Conservation (phyloP, 2,329 filamentous ascomycete genomes). For the Atkinsonella hypoxylon region DNA sequence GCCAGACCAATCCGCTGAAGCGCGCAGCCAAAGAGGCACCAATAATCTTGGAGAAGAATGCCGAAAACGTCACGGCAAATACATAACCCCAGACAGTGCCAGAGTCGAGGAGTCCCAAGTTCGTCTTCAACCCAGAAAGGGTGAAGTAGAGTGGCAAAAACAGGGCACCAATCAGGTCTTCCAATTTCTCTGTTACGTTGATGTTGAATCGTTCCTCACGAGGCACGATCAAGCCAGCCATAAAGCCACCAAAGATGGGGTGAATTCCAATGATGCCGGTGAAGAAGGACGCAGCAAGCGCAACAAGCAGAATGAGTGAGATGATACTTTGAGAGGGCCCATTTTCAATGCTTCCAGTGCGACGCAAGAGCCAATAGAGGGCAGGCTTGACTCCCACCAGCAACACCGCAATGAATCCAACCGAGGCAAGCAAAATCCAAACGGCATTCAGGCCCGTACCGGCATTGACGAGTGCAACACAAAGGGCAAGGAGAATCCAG, state of each 20-base stretch:
- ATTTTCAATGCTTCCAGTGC: slow-evolving; percentile 69
- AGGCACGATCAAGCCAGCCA: slow-evolving; percentile 80
- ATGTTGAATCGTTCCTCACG: slow-evolving; percentile 85
- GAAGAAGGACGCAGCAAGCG: slow-evolving; percentile 72
- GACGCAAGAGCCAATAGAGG: slow-evolving; percentile 63
- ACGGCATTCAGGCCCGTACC: slow-evolving; percentile 70
- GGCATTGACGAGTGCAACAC: slow-evolving; percentile 86
- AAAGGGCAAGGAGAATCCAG: slow-evolving; percentile 87
- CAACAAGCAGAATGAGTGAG: slow-evolving; percentile 67
- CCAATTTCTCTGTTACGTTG: slow-evolving; percentile 85
- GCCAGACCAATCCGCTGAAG: slow-evolving; percentile 69
- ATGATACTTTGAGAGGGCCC: slow-evolving; percentile 81
- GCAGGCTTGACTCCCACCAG: slow-evolving; percentile 58
- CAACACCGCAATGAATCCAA: slow-evolving; percentile 68
- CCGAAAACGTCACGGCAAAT: slow-evolving; percentile 66
- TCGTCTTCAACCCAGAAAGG: slow-evolving; percentile 77
- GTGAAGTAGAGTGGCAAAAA: slow-evolving; percentile 91
- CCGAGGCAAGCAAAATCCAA: slow-evolving; percentile 65
- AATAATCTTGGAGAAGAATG: slow-evolving; percentile 74
- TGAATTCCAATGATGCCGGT: slow-evolving; percentile 85
- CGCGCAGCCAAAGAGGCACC: slow-evolving; percentile 72
- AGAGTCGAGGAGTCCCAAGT: slow-evolving; percentile 70
- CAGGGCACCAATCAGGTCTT: slow-evolving; percentile 74
- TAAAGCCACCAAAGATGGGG: slow-evolving; percentile 86
- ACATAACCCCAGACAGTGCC: slow-evolving; percentile 87